Conservation (phyloP, 1,284 basidiomycete species). For the Ustilago tritici region DNA sequence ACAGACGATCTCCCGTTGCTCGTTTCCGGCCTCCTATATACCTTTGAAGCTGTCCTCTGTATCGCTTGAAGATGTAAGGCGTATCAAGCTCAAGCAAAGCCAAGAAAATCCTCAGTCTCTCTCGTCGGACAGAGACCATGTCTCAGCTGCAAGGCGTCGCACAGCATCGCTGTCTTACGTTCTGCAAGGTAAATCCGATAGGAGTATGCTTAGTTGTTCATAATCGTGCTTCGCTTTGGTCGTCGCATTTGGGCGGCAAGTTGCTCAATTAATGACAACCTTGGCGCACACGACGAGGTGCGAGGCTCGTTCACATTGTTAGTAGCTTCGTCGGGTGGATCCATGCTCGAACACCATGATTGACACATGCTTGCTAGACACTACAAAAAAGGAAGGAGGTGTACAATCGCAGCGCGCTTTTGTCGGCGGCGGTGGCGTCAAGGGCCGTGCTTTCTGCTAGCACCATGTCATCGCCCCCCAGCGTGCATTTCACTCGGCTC, state of each 20-base stretch:
- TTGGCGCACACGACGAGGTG: too few species aligned
- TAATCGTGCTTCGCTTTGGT: background rate
- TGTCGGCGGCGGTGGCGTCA: background rate
- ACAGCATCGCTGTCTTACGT: background rate
- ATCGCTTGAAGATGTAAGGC: background rate
- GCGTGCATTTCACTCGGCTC: background rate
- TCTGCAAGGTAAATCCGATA: background rate
- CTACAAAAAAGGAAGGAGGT: too few species aligned
- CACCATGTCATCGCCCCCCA: background rate
- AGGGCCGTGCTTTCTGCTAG: background rate
- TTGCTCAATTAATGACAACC: background rate
- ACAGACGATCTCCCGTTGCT: background rate
- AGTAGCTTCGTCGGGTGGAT: background rate
- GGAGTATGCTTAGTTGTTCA: background rate
- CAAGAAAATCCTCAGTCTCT: too few species aligned
- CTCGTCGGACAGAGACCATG: too few species aligned
- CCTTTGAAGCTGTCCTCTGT: slow-evolving; percentile 1
- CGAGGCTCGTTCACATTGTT: too few species aligned
- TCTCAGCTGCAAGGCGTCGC: background rate
- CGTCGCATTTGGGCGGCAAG: background rate
- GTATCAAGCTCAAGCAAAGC: too few species aligned
- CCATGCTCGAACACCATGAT: background rate
- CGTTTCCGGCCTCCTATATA: slow-evolving; percentile 2
- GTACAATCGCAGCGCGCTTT: too few species aligned
- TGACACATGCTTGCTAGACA: background rate